Base-by-base conservation (phyloP, 73 alveolate genomes). In the Paramecium sexaurelia region DNA sequence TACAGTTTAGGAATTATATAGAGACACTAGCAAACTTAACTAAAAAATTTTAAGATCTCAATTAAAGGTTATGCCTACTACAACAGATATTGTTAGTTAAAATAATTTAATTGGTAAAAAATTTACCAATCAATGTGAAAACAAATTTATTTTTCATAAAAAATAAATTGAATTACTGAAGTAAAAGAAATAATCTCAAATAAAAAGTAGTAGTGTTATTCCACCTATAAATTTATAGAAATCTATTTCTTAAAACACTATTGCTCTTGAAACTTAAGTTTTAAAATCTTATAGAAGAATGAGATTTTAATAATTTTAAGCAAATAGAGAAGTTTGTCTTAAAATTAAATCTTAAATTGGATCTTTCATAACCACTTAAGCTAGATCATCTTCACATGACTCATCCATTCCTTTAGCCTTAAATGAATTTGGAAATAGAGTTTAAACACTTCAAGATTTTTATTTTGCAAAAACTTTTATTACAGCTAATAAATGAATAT, bases 1-100 rank as follows among this genome's bases (percentile, higher is more conserved):
- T 7, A 78, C 90, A 4, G 55, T 78, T 0, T 24, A 78, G 8
- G 90, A 78, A 78, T 36, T 78, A 6, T 78, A 37, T 45, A 78
- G 55, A 45, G 90, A 78, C 19, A 24, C 11, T 61, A 29, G 11
- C 24, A 61, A 61, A 13, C 39, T 32, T 10, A 61, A 32, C 26
- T 61, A 9, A 13, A 61, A 32, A 27, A 32, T 29, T 26, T 29
- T 61, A 11, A 61, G 83, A 61, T 61, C 83, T 29, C 26, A 61
- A 61, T 29, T 26, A 61, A 26, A 61, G n/a, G 26, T 3, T 61
- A 61, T 61, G 43, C n/a, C 7, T 15, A 29, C 83, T 61, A 29
- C 83, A 11, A 32, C 83, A 26, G 83, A 61, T 29, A 61, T 61
- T 29, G 43, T 26, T 61, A 29, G 11, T 29, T 61, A 41, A 7